These are phyloP conservation scores for Phaeotremella skinneri DNA, from an alignment of 768 basidiomycete species.

Conservation along the genomic window DNA sequence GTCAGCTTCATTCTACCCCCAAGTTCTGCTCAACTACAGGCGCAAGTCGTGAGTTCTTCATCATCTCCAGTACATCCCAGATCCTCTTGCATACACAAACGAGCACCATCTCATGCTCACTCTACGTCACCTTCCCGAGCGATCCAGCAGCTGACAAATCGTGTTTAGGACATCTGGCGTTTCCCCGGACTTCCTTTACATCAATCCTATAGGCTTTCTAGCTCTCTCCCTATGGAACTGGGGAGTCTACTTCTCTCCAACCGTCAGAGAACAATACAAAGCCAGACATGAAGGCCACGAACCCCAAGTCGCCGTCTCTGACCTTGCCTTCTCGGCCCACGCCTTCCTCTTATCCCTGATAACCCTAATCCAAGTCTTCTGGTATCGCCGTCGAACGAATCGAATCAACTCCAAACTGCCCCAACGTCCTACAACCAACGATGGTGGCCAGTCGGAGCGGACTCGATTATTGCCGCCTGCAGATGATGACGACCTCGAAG, in stretches of 20 bases:
- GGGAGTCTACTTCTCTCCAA: slow-evolving; percentile 44
- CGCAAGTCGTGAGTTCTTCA: slow-evolving; percentile 43
- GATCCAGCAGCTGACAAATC: not conserved
- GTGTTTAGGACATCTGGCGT: slow-evolving; percentile 48
- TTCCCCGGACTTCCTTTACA: slow-evolving; percentile 52
- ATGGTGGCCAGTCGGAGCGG: no score
- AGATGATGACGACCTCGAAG: not conserved
- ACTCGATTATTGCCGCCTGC: not conserved
- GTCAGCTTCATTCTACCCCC: slow-evolving; percentile 54
- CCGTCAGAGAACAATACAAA: slow-evolving; percentile 51
- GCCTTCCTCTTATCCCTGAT: slow-evolving; percentile 48
- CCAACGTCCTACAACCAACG: no score
- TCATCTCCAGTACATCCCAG: not conserved
- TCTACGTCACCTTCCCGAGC: not conserved
- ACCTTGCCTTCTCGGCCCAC: slow-evolving; percentile 54
- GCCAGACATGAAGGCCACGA: slow-evolving; percentile 50
- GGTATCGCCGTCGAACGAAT: slow-evolving; percentile 49
- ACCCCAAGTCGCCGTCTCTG: slow-evolving; percentile 51
- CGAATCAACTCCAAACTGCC: no score
- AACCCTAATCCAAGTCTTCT: slow-evolving; percentile 48
- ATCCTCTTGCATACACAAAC: not conserved
- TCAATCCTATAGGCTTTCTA: slow-evolving; percentile 53
- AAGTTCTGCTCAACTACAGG: slow-evolving; percentile 51
- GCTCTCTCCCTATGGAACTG: slow-evolving; percentile 50
- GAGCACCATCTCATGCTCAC: no score